phyloP scores from a whole-genome alignment of 1,139 yeast species.

The Nakaseomyces kungkrabaensis region DNA sequence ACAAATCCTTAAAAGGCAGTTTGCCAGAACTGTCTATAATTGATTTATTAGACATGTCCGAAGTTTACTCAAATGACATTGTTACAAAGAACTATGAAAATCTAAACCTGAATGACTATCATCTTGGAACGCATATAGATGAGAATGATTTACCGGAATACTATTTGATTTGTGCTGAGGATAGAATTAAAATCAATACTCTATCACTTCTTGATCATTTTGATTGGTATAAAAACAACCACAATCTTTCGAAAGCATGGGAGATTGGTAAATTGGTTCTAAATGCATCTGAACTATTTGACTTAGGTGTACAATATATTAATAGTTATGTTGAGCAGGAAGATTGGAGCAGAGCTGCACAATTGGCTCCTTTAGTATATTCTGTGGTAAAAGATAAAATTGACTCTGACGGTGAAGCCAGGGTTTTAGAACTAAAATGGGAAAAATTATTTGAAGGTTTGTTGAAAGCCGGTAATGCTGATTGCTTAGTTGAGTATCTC shows the following conservation, averaged over 20 bases:
- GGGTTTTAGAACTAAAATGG: slow-evolving; percentile 45
- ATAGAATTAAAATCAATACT: slow-evolving; percentile 68
- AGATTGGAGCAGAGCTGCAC: slow-evolving; percentile 37
- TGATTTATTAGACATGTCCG: slow-evolving; percentile 58
- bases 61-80: slow-evolving; percentile 75
- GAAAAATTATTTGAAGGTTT: slow-evolving; percentile 9
- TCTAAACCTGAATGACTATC: slow-evolving; percentile 74
- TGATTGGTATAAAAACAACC: slow-evolving; percentile 57
- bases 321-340: slow-evolving; percentile 42
- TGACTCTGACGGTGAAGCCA: neutral
- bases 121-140: slow-evolving; percentile 43
- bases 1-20: slow-evolving; percentile 20
- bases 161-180: slow-evolving; percentile 69
- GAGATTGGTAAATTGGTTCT: slow-evolving; percentile 53
- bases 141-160: slow-evolving; percentile 34
- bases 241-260: slow-evolving; percentile 63
- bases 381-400: neutral
- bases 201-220: slow-evolving; percentile 57
- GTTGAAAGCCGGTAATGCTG: neutral
- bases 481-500: neutral
- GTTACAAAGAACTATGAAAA: slow-evolving; percentile 49
- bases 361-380: neutral
- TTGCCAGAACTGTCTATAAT: slow-evolving; percentile 69
- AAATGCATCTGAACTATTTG: slow-evolving; percentile 40
- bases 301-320: slow-evolving; percentile 55